phyloP scores from a whole-genome alignment of 2,329 filamentous ascomycete genomes.

The Lachnellula suecica region DNA sequence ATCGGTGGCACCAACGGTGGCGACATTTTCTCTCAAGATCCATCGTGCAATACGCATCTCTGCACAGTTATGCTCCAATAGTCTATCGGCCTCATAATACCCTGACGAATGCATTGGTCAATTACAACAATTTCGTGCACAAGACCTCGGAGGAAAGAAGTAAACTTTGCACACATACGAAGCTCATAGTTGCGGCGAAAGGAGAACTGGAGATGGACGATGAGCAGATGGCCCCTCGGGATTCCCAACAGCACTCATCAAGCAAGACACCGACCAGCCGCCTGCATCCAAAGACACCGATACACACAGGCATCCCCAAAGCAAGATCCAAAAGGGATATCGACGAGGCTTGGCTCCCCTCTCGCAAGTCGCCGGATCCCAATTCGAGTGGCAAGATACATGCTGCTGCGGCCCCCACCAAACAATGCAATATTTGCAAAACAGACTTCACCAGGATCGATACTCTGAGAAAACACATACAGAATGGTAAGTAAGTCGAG shows the following conservation, averaged over 20 bases:
- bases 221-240: not conserved
- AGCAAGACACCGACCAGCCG: too few relatives aligned
- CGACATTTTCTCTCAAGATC: not conserved
- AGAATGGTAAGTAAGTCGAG: not conserved
- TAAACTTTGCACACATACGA: not conserved
- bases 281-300: too few relatives aligned
- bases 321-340: too few relatives aligned
- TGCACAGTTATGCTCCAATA: not conserved
- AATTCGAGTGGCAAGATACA: not conserved
- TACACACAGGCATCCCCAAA: too few relatives aligned
- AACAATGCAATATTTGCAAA: not conserved
- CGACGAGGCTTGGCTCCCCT: not conserved
- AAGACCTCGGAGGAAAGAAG: not conserved
- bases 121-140: not conserved
- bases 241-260: too few relatives aligned
- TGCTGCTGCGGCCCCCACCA: not conserved
- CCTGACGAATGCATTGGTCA: not conserved
- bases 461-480: not conserved
- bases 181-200: not conserved
- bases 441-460: not conserved
- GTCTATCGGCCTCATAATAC: not conserved
- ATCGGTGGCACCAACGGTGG: not conserved
- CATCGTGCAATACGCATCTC: not conserved
- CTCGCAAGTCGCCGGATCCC: not conserved
- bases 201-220: not conserved